These are phyloP conservation scores for Aquilaria malaccensis DNA, from an alignment of 345 rosid genomes.

Conservation along the genomic window DNA sequence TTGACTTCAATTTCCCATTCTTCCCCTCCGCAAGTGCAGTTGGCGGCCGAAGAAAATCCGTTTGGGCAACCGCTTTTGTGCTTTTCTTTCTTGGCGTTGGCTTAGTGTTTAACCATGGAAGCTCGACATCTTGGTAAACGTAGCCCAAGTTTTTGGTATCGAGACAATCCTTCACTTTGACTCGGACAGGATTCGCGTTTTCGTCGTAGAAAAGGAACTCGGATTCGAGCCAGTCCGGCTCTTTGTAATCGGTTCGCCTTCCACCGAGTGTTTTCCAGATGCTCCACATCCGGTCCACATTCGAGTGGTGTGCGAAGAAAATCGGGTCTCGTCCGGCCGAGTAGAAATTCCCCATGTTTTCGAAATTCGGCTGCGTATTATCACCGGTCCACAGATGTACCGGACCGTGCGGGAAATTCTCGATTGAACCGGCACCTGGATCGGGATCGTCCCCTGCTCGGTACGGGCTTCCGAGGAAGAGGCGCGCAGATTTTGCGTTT, in stretches of 20 bases:
- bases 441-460: slow-evolving; percentile 45
- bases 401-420: slow-evolving; percentile 44
- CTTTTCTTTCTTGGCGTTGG: slow-evolving; percentile 43
- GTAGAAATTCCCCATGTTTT: slow-evolving; percentile 62
- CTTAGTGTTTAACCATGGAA: slow-evolving; percentile 44
- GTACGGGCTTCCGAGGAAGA: slow-evolving; percentile 42
- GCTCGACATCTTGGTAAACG: slow-evolving; percentile 36
- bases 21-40: slow-evolving; percentile 12
- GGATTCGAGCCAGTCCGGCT: slow-evolving; percentile 50
- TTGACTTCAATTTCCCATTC: neutral
- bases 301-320: slow-evolving; percentile 51
- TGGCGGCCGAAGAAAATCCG: neutral
- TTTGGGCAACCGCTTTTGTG: slow-evolving; percentile 18
- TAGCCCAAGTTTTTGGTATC: slow-evolving; percentile 33
- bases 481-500: slow-evolving; percentile 29
- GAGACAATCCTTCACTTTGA: slow-evolving; percentile 44
- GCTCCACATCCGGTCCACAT: slow-evolving; percentile 55
- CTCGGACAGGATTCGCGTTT: slow-evolving; percentile 46
- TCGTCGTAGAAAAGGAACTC: slow-evolving; percentile 52
- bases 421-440: slow-evolving; percentile 47
- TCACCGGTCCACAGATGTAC: slow-evolving; percentile 54
- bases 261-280: slow-evolving; percentile 57
- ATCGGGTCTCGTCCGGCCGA: slow-evolving; percentile 58
- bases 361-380: slow-evolving; percentile 31
- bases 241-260: slow-evolving; percentile 29